A percentile compares a stretch with the other conserved stretches of the same genome.
Evolutionary conservation across 768 basidiomycete species (phyloP).

Genomic region (Termitomyces sp.): DNA sequence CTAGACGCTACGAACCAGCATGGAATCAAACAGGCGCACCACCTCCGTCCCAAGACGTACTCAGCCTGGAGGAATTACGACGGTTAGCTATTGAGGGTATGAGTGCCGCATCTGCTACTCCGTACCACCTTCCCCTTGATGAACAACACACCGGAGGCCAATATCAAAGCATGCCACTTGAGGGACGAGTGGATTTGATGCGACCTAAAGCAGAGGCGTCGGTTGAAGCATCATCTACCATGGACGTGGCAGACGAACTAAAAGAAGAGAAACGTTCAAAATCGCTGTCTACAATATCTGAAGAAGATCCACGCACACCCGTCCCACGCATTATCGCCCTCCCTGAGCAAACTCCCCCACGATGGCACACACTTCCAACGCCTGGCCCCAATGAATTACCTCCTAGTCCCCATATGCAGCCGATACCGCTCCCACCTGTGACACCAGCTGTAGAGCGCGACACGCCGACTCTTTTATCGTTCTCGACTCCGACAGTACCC

Average conservation of each 20-base stretch:
- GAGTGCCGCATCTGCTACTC: slow-evolving; percentile 20
- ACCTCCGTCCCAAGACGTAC: slow-evolving; percentile 22
- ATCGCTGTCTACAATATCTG: slow-evolving; percentile 10
- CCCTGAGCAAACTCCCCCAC: slow-evolving; percentile 25
- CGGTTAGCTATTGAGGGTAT: slow-evolving; percentile 58
- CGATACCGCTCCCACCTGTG: slow-evolving; percentile 42
- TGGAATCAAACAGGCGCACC: slow-evolving; percentile 54
- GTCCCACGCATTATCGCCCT: slow-evolving; percentile 23
- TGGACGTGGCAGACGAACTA: slow-evolving; percentile 6
- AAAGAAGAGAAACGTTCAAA: slow-evolving; percentile 2
- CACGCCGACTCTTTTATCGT: slow-evolving; percentile 10
- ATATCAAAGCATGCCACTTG: slow-evolving; percentile 78
- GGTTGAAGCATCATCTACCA: not conserved
- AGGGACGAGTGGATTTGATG: slow-evolving; percentile 87
- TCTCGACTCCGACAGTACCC: slow-evolving; percentile 3
- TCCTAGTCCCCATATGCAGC: slow-evolving; percentile 48
- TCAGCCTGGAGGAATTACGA: slow-evolving; percentile 63
- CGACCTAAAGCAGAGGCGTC: slow-evolving; percentile 34
- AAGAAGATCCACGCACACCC: slow-evolving; percentile 34
- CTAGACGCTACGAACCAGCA: slow-evolving; percentile 62
- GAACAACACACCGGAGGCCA: slow-evolving; percentile 49
- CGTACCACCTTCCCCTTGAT: slow-evolving; percentile 8
- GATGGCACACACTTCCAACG: slow-evolving; percentile 53
- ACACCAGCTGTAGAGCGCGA: slow-evolving; percentile 29
- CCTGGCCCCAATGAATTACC: slow-evolving; percentile 60